Percentiles rank a stretch among this genome's conserved stretches.
Evolutionary conservation across 768 basidiomycete species (phyloP).

Genomic region (Tulasnella sp.): DNA sequence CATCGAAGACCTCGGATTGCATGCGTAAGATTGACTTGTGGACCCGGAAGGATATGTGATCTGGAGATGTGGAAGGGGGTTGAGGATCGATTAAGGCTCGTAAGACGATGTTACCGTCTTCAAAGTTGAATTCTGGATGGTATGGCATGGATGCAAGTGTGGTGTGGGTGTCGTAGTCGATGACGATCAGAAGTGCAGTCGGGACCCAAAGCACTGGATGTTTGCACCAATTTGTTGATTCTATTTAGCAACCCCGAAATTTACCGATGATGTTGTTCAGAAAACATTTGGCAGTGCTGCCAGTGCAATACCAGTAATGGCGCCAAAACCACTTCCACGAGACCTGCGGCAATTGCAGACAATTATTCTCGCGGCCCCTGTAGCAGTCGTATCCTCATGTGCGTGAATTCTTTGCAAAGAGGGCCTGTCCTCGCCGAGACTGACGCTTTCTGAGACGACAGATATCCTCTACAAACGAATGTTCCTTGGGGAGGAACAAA

Average conservation of each 20-base stretch:
- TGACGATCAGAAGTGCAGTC: background rate
- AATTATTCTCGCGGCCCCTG: constrained; percentile 55
- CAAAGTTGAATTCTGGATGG: background rate
- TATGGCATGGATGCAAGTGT: background rate
- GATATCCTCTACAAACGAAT: constrained; percentile 62
- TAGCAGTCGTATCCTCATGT: constrained; percentile 61
- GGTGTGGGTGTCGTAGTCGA: background rate
- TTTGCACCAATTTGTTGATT: background rate
- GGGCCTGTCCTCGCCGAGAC: background rate
- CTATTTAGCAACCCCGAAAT: background rate
- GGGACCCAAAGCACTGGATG: background rate
- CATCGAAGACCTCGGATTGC: background rate
- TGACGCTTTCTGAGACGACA: constrained; percentile 26
- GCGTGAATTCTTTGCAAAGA: constrained; percentile 26
- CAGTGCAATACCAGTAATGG: too few species aligned
- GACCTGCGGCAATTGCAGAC: constrained; percentile 42
- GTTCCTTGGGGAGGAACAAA: constrained; percentile 44
- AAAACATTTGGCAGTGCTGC: background rate
- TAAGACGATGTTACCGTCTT: background rate
- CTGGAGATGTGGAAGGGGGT: background rate
- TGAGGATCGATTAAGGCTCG: background rate
- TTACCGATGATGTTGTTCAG: background rate
- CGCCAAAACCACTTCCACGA: background rate
- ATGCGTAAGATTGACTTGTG: background rate
- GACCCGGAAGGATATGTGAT: background rate